A percentile compares a stretch with the other conserved stretches of the same genome.
Conservation (phyloP, 1,284 basidiomycete species). For the Trichosporon coremiiforme region DNA sequence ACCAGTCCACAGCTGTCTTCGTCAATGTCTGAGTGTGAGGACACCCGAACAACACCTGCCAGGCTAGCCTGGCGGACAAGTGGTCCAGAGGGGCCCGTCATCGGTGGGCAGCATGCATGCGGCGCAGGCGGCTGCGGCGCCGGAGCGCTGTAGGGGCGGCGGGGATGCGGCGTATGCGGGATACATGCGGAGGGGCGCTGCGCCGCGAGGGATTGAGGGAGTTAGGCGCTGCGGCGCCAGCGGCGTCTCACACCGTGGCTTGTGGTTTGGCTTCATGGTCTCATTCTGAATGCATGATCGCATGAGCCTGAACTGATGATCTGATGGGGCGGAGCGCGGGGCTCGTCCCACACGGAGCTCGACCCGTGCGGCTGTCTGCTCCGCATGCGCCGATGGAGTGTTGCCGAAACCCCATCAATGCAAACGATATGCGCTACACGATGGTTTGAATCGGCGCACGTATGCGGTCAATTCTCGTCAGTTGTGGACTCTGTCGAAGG, state of each 20-base stretch:
- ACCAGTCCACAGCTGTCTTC: no score
- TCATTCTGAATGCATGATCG: not conserved
- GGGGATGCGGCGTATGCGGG: not conserved
- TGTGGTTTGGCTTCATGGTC: not conserved
- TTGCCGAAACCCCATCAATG: no score
- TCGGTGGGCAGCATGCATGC: not conserved
- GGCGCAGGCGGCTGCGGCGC: not conserved
- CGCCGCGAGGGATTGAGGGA: no score
- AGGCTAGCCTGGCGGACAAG: no score
- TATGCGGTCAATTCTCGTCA: not conserved
- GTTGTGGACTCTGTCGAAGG: not conserved
- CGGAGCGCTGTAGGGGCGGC: not conserved
- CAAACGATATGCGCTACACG: not conserved
- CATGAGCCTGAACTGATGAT: not conserved
- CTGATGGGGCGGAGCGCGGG: no score
- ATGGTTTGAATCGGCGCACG: not conserved
- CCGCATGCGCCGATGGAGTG: no score
- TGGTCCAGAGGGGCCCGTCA: no score
- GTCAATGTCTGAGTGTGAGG: no score
- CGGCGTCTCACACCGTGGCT: constrained; percentile 1
- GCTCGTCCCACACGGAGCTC: no score
- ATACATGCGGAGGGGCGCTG: not conserved
- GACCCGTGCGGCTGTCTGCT: no score
- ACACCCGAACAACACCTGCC: no score
- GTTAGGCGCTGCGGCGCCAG: not conserved